Conservation (phyloP, 2,329 filamentous ascomycete species). For the Sclerotinia trifoliorum region DNA sequence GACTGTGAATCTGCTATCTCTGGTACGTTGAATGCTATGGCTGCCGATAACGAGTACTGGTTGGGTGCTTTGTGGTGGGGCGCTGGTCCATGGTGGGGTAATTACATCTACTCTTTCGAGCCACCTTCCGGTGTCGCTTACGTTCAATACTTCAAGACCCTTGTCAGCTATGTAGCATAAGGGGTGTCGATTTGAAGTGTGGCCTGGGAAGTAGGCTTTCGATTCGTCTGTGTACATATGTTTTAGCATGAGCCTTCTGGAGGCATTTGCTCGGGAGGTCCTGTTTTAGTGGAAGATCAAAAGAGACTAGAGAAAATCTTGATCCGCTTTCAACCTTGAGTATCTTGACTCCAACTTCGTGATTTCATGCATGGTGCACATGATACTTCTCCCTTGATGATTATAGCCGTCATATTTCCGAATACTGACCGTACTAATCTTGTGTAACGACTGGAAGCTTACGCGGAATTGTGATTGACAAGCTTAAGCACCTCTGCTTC, state of each 20-base stretch:
- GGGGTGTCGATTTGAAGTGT: neutral
- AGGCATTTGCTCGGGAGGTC: neutral
- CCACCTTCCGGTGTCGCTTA: conserved; percentile 46
- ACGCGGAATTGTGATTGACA: neutral
- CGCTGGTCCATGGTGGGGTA: conserved; percentile 52
- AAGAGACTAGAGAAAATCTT: neutral
- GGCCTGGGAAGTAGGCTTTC: neutral
- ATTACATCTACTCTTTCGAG: conserved; percentile 52
- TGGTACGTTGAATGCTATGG: conserved; percentile 50
- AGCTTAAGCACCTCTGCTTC: neutral
- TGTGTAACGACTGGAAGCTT: neutral
- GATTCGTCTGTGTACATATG: conserved; percentile 20
- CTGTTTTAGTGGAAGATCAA: neutral
- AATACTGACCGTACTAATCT: too few relatives aligned
- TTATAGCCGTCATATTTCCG: neutral
- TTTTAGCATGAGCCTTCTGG: neutral
- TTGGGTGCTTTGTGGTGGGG: conserved; percentile 53
- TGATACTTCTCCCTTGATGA: neutral
- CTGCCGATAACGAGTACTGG: conserved; percentile 53
- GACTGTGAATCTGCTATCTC: conserved; percentile 50
- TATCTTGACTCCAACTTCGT: neutral
- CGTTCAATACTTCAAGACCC: conserved; percentile 17
- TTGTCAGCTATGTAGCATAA: conserved; percentile 17
- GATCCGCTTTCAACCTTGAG: neutral
- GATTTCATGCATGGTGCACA: neutral